These are phyloP conservation scores for Pseudogymnoascus sp. DNA, from an alignment of 2,329 filamentous ascomycete genomes.

Conservation along the genomic window DNA sequence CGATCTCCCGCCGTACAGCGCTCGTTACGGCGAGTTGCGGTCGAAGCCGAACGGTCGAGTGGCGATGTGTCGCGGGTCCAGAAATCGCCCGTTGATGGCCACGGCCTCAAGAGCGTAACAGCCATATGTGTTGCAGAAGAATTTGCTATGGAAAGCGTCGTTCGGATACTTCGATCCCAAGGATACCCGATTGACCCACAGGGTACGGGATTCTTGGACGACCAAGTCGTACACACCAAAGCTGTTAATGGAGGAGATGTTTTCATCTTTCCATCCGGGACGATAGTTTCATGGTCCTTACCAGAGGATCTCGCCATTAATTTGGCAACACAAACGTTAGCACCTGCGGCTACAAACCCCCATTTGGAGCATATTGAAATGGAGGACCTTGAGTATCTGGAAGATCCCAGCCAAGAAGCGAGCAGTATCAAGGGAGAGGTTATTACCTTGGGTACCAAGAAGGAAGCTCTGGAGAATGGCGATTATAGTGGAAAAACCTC, in stretches of 20 bases:
- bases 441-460: constrained; percentile 76
- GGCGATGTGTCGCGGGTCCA: constrained; percentile 28
- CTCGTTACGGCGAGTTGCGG: constrained; percentile 74
- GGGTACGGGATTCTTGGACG: constrained; percentile 48
- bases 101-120: constrained; percentile 37
- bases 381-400: constrained; percentile 80
- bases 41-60: constrained; percentile 64
- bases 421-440: constrained; percentile 79
- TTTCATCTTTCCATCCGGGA: constrained; percentile 92
- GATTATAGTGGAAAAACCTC: constrained; percentile 32
- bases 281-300: constrained; percentile 85
- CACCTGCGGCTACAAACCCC: constrained; percentile 65
- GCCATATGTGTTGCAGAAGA: constrained; percentile 55
- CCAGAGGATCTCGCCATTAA: constrained; percentile 63
- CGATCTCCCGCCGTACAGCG: constrained; percentile 52
- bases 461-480: constrained; percentile 32
- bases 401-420: constrained; percentile 62
- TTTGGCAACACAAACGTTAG: constrained; percentile 61
- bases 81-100: constrained; percentile 25
- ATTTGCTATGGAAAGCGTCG: constrained; percentile 54
- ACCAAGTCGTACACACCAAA: constrained; percentile 55
- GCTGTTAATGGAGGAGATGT: constrained; percentile 67
- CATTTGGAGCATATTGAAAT: constrained; percentile 67
- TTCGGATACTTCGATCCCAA: constrained; percentile 47
- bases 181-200: constrained; percentile 56